Percentiles rank a stretch among this genome's conserved stretches.
Evolutionary conservation across 2,329 filamentous ascomycete species (phyloP).

Genomic region (Pseudocercospora crystallina): DNA sequence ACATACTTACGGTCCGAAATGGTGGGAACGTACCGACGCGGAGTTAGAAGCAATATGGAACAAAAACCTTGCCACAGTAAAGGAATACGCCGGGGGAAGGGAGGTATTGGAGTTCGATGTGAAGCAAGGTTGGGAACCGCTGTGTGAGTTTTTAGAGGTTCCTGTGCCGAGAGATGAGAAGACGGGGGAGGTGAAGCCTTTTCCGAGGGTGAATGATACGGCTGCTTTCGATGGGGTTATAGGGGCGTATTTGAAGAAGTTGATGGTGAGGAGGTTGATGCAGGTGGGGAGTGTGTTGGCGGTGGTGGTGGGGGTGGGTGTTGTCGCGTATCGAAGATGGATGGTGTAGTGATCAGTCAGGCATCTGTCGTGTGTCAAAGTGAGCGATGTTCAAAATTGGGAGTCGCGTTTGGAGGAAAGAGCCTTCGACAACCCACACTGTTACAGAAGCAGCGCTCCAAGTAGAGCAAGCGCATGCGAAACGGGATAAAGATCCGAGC

Average conservation of each 20-base stretch:
- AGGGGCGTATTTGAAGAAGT: conserved; percentile 3
- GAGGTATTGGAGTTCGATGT: conserved; percentile 4
- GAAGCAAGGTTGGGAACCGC: conserved; percentile 2
- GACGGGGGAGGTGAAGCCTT: conserved; percentile 1
- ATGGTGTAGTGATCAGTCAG: background rate
- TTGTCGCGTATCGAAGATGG: background rate
- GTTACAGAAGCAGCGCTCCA: too few relatives aligned
- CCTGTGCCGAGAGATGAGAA: background rate
- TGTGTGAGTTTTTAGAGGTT: conserved; percentile 1
- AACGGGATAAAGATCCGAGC: background rate
- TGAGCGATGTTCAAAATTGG: too few relatives aligned
- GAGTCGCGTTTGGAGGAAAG: too few relatives aligned
- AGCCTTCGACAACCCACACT: too few relatives aligned
- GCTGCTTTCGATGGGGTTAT: conserved; percentile 6
- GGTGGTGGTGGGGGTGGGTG: background rate
- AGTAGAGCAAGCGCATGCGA: too few relatives aligned
- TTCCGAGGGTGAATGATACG: conserved; percentile 7
- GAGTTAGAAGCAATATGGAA: background rate
- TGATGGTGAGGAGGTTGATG: background rate
- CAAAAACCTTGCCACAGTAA: background rate
- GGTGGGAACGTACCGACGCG: background rate
- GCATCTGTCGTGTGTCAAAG: background rate
- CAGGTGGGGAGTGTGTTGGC: background rate
- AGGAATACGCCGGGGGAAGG: background rate
- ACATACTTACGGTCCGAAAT: background rate